Conservation (phyloP, 768 basidiomycete genomes). For the Crassisporium funariophilum region DNA sequence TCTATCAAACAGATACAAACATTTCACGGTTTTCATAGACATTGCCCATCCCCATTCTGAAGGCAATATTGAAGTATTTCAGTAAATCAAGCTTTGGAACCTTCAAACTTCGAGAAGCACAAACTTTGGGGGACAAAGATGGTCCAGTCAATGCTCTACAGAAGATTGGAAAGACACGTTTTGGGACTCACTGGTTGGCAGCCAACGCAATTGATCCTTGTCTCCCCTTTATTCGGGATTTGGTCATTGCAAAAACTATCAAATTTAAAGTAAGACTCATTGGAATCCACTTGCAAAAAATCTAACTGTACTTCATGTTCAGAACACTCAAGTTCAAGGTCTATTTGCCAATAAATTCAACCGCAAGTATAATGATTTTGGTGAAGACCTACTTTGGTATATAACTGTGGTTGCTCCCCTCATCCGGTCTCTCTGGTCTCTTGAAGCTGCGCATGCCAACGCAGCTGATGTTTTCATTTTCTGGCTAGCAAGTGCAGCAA, state of each 20-base stretch:
- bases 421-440: conserved; percentile 26
- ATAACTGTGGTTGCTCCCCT: conserved; percentile 20
- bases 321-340: conserved; percentile 11
- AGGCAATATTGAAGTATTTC: conserved; percentile 7
- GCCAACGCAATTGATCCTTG: conserved; percentile 4
- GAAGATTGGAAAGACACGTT: conserved; percentile 13
- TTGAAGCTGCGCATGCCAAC: conserved; percentile 23
- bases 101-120: not conserved
- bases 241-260: conserved; percentile 3
- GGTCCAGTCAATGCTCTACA: not conserved
- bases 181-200: conserved; percentile 13
- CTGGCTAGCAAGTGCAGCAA: conserved; percentile 22
- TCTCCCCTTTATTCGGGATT: conserved; percentile 1
- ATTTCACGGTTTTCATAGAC: no score
- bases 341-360: conserved; percentile 5
- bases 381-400: conserved; percentile 17
- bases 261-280: conserved; percentile 8
- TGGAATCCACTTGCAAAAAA: not conserved
- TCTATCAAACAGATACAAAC: no score
- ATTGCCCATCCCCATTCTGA: no score
- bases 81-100: conserved; percentile 6
- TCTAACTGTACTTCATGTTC: not conserved
- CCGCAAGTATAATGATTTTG: conserved; percentile 8
- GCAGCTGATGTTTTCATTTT: conserved; percentile 26
- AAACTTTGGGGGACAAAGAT: not conserved